Evolutionary conservation across 129 eudicot genomes (phyloP), one percentile per base, ranked within the genome.

Genomic region (Centaurea solstitialis): DNA sequence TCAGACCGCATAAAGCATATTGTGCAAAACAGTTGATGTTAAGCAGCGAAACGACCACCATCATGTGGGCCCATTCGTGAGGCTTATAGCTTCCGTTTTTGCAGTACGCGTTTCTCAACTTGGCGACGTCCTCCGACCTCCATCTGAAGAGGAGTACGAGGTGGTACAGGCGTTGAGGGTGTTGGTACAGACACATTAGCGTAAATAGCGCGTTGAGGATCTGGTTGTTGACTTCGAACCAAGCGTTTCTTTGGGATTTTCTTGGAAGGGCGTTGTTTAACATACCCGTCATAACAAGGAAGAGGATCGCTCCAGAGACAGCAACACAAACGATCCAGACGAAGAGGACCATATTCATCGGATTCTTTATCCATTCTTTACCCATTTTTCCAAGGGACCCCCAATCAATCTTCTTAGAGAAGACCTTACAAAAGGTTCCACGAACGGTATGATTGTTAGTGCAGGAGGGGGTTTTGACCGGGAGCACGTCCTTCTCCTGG

Each of bases 171-270:
- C 94, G 91, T 13, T 72, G 84, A 2, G 94, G 94, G 67, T 90
- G 94, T 50, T 90, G 91, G 73, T 87, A 90, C 23, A 90, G 68
- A 53, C 91, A 85, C 90, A 90, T 87, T 23, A 90, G 94, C 9
- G 94, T 90, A 72, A 90, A 90, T 7, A 90, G 78, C 39, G 90
- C 91, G 22, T 87, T 90, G 24, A 90, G 74, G 62, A 90, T 87
- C 71, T 90, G 94, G 79, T 90, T 90, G 79, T 87, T 87, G 64
- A 87, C 87, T 84, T 90, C 94, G 68, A 85, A 87, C 94, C 94
- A 90, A 5, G 75, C 33, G 68, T 87, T 88, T 64, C 91, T 81
- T 66, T 90, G 87, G n/a, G 91, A 85, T 84, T 87, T 87, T 35
- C 35, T 83, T 9, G 89, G 91, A 5, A 90, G 59, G n/a, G 70